These are phyloP conservation scores for Fusarium sterilihyphosum DNA, from an alignment of 2,329 filamentous ascomycete genomes.

Conservation along the genomic window DNA sequence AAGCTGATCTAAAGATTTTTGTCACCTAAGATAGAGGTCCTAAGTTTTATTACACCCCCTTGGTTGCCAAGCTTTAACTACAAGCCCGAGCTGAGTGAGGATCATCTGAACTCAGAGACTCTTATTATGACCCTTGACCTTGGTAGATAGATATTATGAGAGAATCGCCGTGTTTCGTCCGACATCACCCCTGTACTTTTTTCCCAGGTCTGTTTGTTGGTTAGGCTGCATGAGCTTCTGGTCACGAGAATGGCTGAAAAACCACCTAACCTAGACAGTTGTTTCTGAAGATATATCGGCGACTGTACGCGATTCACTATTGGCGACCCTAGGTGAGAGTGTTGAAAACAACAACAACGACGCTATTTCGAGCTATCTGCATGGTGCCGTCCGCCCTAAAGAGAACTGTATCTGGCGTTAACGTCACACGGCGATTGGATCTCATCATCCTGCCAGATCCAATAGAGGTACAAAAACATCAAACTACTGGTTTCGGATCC, in stretches of 20 bases:
- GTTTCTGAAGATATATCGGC: constrained; percentile 11
- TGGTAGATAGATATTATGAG: not conserved
- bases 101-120: constrained; percentile 24
- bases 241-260: constrained; percentile 26
- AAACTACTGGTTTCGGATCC: constrained; percentile 2
- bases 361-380: not conserved
- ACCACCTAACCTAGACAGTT: not conserved
- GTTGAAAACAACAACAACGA: not conserved
- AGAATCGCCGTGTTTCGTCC: constrained; percentile 22
- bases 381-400: not conserved
- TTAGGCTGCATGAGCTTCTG: constrained; percentile 9
- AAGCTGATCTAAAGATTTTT: no score
- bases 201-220: constrained; percentile 10
- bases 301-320: constrained; percentile 30
- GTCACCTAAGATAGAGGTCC: no score
- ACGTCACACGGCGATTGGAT: constrained; percentile 21
- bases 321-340: constrained; percentile 10
- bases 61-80: not conserved
- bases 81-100: not conserved
- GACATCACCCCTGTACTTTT: constrained; percentile 3
- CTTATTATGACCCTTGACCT: constrained; percentile 1
- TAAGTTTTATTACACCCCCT: no score
- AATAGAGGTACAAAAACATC: constrained; percentile 7
- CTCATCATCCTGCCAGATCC: constrained; percentile 18
- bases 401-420: constrained; percentile 14